Conservation (phyloP, 257 asterid species). For the Penstemon barbatus region DNA sequence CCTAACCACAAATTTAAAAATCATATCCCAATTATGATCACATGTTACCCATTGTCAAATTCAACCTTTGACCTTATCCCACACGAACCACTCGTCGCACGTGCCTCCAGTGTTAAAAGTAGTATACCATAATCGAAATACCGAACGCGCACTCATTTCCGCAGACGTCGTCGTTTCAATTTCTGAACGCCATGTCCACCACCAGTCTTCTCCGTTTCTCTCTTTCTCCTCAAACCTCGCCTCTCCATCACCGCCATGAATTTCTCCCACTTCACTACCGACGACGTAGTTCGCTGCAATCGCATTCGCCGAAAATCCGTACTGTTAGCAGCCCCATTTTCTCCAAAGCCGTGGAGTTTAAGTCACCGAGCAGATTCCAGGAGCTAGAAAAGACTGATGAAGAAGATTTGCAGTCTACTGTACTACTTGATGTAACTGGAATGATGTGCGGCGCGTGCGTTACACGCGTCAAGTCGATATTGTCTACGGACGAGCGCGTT, state of each 20-base stretch:
- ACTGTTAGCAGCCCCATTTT: slow-evolving; percentile 29
- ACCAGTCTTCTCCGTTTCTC: slow-evolving; percentile 63
- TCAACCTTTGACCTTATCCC: slow-evolving; percentile 30
- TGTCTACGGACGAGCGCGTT: slow-evolving; percentile 76
- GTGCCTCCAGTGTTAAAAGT: slow-evolving; percentile 25
- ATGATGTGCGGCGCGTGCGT: slow-evolving; percentile 99
- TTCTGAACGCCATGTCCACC: slow-evolving; percentile 42
- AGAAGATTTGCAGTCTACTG: slow-evolving; percentile 39
- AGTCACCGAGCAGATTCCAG: slow-evolving; percentile 29
- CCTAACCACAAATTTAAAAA: slow-evolving; percentile 12
- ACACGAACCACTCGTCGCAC: slow-evolving; percentile 44
- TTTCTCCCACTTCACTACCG: slow-evolving; percentile 25
- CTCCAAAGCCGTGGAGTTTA: slow-evolving; percentile 64
- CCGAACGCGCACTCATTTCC: slow-evolving; percentile 23
- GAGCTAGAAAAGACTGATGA: slow-evolving; percentile 35
- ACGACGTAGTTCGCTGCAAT: slow-evolving; percentile 34
- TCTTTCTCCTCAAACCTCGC: slow-evolving; percentile 38
- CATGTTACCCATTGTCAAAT: slow-evolving; percentile 25
- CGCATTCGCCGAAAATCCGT: slow-evolving; percentile 33
- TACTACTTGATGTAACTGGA: slow-evolving; percentile 79
- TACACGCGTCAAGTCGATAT: slow-evolving; percentile 79
- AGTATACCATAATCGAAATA: not conserved
- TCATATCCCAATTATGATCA: slow-evolving; percentile 14
- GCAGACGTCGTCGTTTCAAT: slow-evolving; percentile 24
- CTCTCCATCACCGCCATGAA: slow-evolving; percentile 38